phyloP scores from a whole-genome alignment of 225 moss, liverwort and hornwort species.

The Lunularia cruciata region DNA sequence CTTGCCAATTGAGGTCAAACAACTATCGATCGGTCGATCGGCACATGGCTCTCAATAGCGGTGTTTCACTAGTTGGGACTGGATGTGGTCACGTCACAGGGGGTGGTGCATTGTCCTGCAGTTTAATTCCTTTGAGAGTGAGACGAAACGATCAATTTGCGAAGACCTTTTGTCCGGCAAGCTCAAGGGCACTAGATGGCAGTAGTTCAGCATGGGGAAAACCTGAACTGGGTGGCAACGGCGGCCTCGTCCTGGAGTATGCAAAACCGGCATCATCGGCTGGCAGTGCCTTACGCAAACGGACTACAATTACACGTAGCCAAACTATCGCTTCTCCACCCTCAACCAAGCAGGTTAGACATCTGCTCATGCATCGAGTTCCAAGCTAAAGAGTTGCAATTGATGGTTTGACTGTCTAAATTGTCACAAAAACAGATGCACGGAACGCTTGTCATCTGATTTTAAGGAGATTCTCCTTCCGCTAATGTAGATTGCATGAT shows the following conservation, averaged over 20 bases:
- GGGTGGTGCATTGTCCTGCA: too few species aligned
- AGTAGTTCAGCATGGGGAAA: slow-evolving; percentile 1
- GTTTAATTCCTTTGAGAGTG: background rate
- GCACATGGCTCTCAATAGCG: slow-evolving; percentile 12
- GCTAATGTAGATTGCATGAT: background rate
- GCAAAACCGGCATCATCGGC: background rate
- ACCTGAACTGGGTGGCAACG: background rate
- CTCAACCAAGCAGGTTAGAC: slow-evolving; percentile 63
- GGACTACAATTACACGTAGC: slow-evolving; percentile 35
- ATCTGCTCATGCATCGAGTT: background rate
- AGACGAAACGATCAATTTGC: background rate
- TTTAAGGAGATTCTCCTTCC: background rate
- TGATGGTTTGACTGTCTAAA: background rate
- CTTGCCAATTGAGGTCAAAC: background rate
- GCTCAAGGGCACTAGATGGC: background rate
- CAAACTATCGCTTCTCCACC: slow-evolving; percentile 78
- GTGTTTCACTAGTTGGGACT: background rate
- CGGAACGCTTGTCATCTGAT: background rate
- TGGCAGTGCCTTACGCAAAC: background rate
- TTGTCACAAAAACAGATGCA: background rate
- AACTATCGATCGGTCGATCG: too few species aligned
- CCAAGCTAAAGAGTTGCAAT: background rate
- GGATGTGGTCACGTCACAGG: background rate
- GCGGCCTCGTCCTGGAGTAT: background rate
- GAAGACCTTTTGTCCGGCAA: background rate